A percentile compares a stretch with the other conserved stretches of the same genome.
These are phyloP conservation scores for Isabelozyma heimii DNA, from an alignment of 805 yeast species.

Conservation along the genomic window DNA sequence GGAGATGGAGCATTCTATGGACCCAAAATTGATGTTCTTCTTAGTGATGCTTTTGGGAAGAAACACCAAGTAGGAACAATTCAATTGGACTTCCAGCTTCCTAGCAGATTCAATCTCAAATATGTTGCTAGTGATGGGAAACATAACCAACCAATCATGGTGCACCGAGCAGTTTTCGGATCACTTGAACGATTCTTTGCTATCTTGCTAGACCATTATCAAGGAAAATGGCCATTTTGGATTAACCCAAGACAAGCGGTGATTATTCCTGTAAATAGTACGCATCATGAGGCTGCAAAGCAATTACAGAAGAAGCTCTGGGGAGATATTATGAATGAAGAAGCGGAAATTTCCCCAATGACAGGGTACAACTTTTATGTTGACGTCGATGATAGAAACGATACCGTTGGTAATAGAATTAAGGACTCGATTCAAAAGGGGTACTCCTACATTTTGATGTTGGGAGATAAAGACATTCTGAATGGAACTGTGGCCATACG, in stretches of 20 bases:
- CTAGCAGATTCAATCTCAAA: slow-evolving; percentile 73
- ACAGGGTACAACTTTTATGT: slow-evolving; percentile 63
- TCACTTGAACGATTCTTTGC: slow-evolving; percentile 93
- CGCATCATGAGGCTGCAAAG: slow-evolving; percentile 56
- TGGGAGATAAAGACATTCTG: slow-evolving; percentile 82
- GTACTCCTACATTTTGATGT: slow-evolving; percentile 74
- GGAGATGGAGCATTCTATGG: slow-evolving; percentile 99
- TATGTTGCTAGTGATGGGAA: slow-evolving; percentile 56
- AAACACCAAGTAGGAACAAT: slow-evolving; percentile 93
- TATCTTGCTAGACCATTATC: slow-evolving; percentile 80
- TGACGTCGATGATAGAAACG: slow-evolving; percentile 72
- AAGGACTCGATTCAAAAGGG: slow-evolving; percentile 75
- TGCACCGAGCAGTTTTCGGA: slow-evolving; percentile 94
- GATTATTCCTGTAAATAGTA: slow-evolving; percentile 72
- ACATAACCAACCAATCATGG: slow-evolving; percentile 78
- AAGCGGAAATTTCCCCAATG: slow-evolving; percentile 48
- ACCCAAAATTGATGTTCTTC: slow-evolving; percentile 86
- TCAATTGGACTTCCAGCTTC: slow-evolving; percentile 93
- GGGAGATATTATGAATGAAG: slow-evolving; percentile 38
- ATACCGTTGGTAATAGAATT: slow-evolving; percentile 76
- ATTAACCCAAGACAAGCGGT: slow-evolving; percentile 87
- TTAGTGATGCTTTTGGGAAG: slow-evolving; percentile 76
- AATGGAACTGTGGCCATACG: slow-evolving; percentile 62
- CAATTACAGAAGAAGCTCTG: slow-evolving; percentile 41
- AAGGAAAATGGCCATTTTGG: slow-evolving; percentile 99